Evolutionary conservation across 177 flowering plant species (phyloP).

Genomic region (Telopea speciosissima): DNA sequence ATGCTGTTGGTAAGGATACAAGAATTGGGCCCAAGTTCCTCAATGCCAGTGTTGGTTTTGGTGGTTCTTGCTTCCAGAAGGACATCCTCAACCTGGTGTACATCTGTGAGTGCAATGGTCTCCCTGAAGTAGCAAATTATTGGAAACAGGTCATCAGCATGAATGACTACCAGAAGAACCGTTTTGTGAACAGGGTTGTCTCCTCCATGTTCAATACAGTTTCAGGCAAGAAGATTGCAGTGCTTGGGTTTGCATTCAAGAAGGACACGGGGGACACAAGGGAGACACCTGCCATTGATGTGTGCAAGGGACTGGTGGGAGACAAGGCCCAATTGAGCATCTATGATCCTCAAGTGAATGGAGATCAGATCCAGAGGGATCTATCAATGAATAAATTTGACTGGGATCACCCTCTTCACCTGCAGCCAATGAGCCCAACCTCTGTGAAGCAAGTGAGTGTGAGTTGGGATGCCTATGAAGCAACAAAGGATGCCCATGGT

Average conservation of each 20-base stretch:
- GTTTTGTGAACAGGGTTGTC: slow-evolving; percentile 72
- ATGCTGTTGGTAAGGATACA: slow-evolving; percentile 69
- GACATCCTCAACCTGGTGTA: slow-evolving; percentile 79
- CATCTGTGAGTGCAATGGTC: slow-evolving; percentile 85
- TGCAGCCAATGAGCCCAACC: slow-evolving; percentile 84
- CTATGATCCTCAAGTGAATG: slow-evolving; percentile 85
- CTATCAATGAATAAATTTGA: slow-evolving; percentile 80
- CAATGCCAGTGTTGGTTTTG: slow-evolving; percentile 84
- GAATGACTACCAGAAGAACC: slow-evolving; percentile 77
- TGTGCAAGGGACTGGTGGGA: slow-evolving; percentile 78
- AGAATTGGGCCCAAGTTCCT: slow-evolving; percentile 83
- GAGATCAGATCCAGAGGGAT: slow-evolving; percentile 86
- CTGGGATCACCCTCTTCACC: slow-evolving; percentile 86
- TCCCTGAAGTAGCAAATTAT: slow-evolving; percentile 77
- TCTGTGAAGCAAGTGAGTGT: slow-evolving; percentile 65
- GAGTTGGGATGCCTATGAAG: slow-evolving; percentile 75
- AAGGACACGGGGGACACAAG: slow-evolving; percentile 54
- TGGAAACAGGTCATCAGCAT: slow-evolving; percentile 82
- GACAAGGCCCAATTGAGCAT: slow-evolving; percentile 79
- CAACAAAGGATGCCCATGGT: slow-evolving; percentile 74
- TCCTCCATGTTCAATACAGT: slow-evolving; percentile 85
- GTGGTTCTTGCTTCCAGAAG: slow-evolving; percentile 87
- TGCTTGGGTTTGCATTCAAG: slow-evolving; percentile 64
- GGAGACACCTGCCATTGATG: slow-evolving; percentile 91
- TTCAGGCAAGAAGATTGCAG: slow-evolving; percentile 54